phyloP scores from a whole-genome alignment of 2,329 filamentous ascomycete species.

The Claviceps pusilla region DNA sequence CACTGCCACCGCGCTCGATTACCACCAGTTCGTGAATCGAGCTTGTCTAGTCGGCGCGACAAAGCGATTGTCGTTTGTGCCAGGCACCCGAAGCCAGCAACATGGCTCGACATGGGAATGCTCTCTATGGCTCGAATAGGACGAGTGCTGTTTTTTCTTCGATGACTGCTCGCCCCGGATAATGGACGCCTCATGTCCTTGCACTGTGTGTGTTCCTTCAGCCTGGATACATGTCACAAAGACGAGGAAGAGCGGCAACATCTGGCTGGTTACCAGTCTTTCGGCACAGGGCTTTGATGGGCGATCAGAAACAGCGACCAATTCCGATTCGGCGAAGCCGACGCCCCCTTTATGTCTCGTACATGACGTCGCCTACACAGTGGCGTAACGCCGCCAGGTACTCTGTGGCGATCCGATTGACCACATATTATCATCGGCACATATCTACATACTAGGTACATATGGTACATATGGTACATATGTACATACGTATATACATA shows the following conservation, averaged over 20 bases:
- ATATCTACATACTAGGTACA: neutral
- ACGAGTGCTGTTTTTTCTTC: neutral
- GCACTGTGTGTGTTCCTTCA: neutral
- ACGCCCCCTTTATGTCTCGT: neutral
- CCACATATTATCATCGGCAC: neutral
- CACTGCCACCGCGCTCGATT: neutral
- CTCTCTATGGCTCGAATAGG: neutral
- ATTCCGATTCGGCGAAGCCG: constrained; percentile 2
- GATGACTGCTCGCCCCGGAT: neutral
- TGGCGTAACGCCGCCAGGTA: neutral
- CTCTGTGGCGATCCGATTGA: neutral
- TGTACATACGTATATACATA: neutral
- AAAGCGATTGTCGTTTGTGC: neutral
- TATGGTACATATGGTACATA: no score
- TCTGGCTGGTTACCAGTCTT: constrained; percentile 5
- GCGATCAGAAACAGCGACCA: constrained; percentile 3
- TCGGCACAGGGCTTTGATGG: constrained; percentile 1
- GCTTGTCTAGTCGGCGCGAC: neutral
- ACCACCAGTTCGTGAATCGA: neutral
- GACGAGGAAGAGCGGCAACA: neutral
- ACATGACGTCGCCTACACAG: neutral
- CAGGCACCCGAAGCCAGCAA: neutral
- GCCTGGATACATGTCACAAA: neutral
- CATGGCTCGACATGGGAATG: neutral
- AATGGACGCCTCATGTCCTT: neutral